Conservation (phyloP, 495 filamentous ascomycete genomes). For the Oidiodendron maius region DNA sequence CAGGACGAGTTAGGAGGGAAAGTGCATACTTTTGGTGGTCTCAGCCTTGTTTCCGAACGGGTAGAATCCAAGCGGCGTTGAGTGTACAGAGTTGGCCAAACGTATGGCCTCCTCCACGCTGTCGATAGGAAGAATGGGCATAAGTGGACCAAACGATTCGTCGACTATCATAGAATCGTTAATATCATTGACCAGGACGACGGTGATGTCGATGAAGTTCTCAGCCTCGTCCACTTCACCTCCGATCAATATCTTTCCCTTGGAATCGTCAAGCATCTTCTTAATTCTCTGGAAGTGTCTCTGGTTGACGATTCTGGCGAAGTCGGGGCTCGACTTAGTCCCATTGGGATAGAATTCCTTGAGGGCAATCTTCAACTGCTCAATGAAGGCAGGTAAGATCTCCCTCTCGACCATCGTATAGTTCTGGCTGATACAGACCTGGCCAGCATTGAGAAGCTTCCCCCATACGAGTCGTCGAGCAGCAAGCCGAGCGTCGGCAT, state of each 20-base stretch:
- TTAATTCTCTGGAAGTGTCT: constrained; percentile 78
- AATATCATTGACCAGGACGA: constrained; percentile 67
- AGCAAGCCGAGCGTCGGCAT: constrained; percentile 73
- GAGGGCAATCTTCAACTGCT: constrained; percentile 64
- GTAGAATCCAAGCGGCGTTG: constrained; percentile 76
- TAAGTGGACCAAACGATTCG: constrained; percentile 87
- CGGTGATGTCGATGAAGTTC: constrained; percentile 79
- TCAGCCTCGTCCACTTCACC: constrained; percentile 73
- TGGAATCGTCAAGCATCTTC: constrained; percentile 74
- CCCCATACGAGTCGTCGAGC: constrained; percentile 82
- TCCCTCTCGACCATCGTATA: constrained; percentile 77
- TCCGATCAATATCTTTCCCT: constrained; percentile 80
- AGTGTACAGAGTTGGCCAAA: constrained; percentile 68
- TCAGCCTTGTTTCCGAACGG: constrained; percentile 77
- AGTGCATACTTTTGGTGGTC: constrained; percentile 23
- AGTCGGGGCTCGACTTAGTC: constrained; percentile 65
- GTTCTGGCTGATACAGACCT: constrained; percentile 86
- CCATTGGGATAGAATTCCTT: constrained; percentile 83
- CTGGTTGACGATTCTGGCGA: constrained; percentile 71
- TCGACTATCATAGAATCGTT: constrained; percentile 72
- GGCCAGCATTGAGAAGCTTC: constrained; percentile 78
- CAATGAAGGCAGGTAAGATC: constrained; percentile 64
- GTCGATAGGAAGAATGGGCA: constrained; percentile 69
- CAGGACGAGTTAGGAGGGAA: background rate
- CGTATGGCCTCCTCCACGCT: constrained; percentile 75